phyloP scores from a whole-genome alignment of 345 rosid genomes.

The Turritis glabra region DNA sequence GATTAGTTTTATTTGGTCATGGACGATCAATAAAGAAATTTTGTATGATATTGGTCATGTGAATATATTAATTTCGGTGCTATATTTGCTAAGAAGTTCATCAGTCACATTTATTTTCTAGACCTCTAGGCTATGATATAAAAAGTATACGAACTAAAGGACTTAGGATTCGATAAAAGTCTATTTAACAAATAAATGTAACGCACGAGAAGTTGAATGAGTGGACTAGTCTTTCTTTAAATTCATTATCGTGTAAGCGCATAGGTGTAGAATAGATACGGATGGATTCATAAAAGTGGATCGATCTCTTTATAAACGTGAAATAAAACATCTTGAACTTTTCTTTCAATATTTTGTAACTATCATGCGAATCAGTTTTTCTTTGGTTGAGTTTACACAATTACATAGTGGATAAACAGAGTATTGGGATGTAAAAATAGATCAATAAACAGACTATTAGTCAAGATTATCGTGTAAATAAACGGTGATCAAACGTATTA shows the following conservation, averaged over 20 bases:
- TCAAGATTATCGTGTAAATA: too few relatives aligned
- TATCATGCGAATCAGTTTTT: background rate
- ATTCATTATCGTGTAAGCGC: conserved; percentile 7
- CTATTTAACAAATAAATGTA: conserved; percentile 16
- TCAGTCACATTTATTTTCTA: conserved; percentile 6
- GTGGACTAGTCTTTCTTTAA: conserved; percentile 33
- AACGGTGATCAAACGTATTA: too few relatives aligned
- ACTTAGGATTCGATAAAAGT: conserved; percentile 38
- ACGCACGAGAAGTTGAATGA: conserved; percentile 34
- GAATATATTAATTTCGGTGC: background rate
- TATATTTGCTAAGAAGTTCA: conserved; percentile 29
- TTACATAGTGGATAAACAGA: too few relatives aligned
- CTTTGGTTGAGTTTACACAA: too few relatives aligned
- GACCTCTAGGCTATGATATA: conserved; percentile 8
- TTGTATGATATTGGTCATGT: background rate
- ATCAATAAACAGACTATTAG: too few relatives aligned
- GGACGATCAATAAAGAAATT: background rate
- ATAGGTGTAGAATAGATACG: background rate
- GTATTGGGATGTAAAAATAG: too few relatives aligned
- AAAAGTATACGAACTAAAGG: conserved; percentile 12
- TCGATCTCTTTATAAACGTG: background rate
- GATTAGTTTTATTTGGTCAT: background rate
- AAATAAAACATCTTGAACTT: background rate
- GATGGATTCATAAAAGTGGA: conserved; percentile 3
- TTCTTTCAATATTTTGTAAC: background rate